A percentile compares a stretch with the other conserved stretches of the same genome.
phyloP scores from a whole-genome alignment of 78 protist genomes.

The Goniomonas avonlea region DNA sequence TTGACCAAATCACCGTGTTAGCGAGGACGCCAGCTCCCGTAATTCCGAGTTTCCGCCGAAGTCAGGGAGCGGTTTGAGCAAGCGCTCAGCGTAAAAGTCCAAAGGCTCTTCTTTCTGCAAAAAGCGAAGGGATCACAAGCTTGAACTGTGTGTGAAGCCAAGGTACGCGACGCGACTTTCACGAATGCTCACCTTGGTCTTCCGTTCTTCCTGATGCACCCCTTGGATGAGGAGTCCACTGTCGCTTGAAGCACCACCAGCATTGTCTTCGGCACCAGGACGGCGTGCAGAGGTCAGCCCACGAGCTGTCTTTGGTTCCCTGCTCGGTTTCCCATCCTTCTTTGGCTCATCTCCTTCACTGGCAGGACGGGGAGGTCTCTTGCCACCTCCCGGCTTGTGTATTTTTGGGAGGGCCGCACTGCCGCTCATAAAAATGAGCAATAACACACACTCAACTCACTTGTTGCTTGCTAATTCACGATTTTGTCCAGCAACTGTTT shows the following conservation, averaged over 20 bases:
- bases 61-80: constrained; percentile 31
- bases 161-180: neutral
- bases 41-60: constrained; percentile 14
- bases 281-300: too few species aligned
- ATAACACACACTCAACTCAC: neutral
- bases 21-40: constrained; percentile 37
- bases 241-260: neutral
- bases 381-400: too few species aligned
- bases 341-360: too few species aligned
- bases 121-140: neutral
- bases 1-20: neutral
- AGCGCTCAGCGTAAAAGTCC: constrained; percentile 27
- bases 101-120: neutral
- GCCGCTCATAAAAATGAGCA: neutral
- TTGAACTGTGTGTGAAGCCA: neutral
- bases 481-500: too few species aligned
- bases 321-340: neutral
- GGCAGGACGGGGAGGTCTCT: too few species aligned
- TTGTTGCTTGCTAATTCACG: neutral
- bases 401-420: too few species aligned
- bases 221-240: neutral
- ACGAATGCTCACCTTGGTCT: neutral
- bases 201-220: neutral
- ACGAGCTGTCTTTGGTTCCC: too few species aligned
- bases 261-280: too few species aligned